Evolutionary conservation across 1,284 basidiomycete species (phyloP).

Genomic region (Marasmius sp.): DNA sequence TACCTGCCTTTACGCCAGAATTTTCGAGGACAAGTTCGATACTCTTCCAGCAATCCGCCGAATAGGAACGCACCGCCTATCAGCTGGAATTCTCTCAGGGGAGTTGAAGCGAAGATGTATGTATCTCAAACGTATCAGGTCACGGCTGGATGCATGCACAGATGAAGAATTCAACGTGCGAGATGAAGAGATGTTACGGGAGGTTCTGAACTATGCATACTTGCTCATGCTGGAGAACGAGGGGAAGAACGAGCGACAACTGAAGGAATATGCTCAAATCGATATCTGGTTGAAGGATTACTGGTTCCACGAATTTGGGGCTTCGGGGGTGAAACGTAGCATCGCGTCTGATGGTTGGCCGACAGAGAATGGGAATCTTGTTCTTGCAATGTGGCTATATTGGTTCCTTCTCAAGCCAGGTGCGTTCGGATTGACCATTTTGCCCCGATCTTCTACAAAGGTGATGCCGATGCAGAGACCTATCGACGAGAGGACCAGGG

Average conservation of each 20-base stretch:
- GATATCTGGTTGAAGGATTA: conserved; percentile 49
- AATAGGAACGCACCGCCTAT: conserved; percentile 41
- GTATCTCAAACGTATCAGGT: conserved; percentile 52
- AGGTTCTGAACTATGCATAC: conserved; percentile 67
- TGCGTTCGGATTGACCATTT: conserved; percentile 29
- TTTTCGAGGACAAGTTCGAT: conserved; percentile 74
- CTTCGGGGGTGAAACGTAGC: conserved; percentile 38
- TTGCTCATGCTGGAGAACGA: conserved; percentile 82
- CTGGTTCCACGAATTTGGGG: conserved; percentile 51
- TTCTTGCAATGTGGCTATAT: conserved; percentile 72
- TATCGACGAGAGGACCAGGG: conserved; percentile 38
- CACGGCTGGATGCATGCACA: conserved; percentile 34
- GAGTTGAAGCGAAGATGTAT: conserved; percentile 61
- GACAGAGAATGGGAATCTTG: conserved; percentile 45
- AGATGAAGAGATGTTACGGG: conserved; percentile 25
- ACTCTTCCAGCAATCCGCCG: conserved; percentile 53
- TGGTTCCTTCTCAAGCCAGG: conserved; percentile 68
- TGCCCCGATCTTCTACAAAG: conserved; percentile 1
- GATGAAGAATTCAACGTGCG: conserved; percentile 23
- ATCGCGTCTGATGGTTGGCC: conserved; percentile 53
- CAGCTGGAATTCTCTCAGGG: conserved; percentile 44
- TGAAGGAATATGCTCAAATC: conserved; percentile 54
- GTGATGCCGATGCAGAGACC: conserved; percentile 38
- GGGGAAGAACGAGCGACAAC: conserved; percentile 70
- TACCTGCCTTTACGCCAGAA: conserved; percentile 64